Evolutionary conservation across 768 basidiomycete species (phyloP).

Genomic region (Rhodocollybia butyracea): DNA sequence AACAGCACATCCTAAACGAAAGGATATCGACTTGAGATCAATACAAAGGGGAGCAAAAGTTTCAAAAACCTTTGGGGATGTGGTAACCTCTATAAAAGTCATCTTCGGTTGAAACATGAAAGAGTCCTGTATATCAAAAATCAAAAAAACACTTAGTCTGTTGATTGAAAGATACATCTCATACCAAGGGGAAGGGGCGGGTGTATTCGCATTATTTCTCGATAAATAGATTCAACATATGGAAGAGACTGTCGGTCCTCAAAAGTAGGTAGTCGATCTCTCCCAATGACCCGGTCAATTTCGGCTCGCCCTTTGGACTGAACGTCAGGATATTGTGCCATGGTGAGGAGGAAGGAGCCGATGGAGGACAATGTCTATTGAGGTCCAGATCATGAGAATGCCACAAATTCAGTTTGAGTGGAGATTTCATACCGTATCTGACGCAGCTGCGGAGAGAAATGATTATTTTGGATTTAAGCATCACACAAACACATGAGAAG

Average conservation of each 20-base stretch:
- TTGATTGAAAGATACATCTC: not conserved
- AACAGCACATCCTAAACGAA: not conserved
- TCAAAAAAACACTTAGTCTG: not conserved
- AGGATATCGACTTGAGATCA: slow-evolving; percentile 16
- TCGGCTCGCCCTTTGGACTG: not conserved
- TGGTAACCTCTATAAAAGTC: slow-evolving; percentile 11
- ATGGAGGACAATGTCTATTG: not conserved
- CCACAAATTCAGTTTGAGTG: too few species aligned
- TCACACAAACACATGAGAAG: not conserved
- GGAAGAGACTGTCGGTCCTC: slow-evolving; percentile 1
- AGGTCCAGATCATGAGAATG: too few species aligned
- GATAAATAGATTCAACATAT: slow-evolving; percentile 3
- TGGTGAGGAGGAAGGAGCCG: slow-evolving; percentile 12
- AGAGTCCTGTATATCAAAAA: not conserved
- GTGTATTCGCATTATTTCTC: not conserved
- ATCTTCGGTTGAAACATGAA: slow-evolving; percentile 20
- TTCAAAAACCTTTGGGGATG: slow-evolving; percentile 26
- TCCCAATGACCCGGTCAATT: slow-evolving; percentile 1
- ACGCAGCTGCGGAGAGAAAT: not conserved
- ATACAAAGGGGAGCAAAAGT: too few species aligned
- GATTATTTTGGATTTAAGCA: not conserved
- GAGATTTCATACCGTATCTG: not conserved
- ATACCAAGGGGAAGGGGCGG: not conserved
- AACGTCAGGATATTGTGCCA: not conserved
- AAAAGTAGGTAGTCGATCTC: not conserved